Evolutionary conservation across 176 grass and related monocot genomes (phyloP), one percentile per base, ranked within the genome.

Genomic region (Cenchrus purpureus): DNA sequence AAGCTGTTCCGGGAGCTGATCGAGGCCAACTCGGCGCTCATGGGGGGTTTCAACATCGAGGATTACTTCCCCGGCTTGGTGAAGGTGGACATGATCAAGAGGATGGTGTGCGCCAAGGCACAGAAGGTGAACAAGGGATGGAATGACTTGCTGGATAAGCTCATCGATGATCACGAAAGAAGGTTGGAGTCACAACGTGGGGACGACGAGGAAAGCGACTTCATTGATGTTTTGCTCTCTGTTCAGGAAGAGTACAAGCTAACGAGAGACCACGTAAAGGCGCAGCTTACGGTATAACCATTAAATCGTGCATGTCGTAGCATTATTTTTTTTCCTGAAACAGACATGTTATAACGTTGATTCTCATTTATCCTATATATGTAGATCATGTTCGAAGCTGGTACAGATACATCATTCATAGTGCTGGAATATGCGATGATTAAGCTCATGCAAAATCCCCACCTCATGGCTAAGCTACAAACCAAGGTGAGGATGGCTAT

Each of bases 331-430:
- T 37, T 67, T 67, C 50, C 50, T 12, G 9, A 51, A 60, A n/a
- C 31, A 32, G 31, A 32, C 31, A 32, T 32, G 31, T 32, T 32
- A 32, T 32, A 32, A 32, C 31, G 15, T 8, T 66, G 6, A 44
- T 44, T 43, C 20, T 20, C 42, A 42, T 43, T 7, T 68, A 19
- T 44, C 37, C 65, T 42, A 4, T 40, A 4, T 40, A 20, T 68
- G 66, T 68, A 68, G 34, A 8, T 44, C 66, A 44, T 68, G 66
- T 20, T 68, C 3, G 8, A 44, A 68, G 37, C 66, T 44, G 66
- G 66, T 15, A 68, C 37, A 4, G 66, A 68, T 68, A 68, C 66
- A 68, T 68, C 37, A 20, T 68, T 68, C 37, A 68, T 68, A 68
- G 66, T 44, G 16, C 1, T 68, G 16, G 66, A 68, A 20, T 43